Conservation (phyloP, 108 stramenopile species). For the Nitzschia sp. region DNA sequence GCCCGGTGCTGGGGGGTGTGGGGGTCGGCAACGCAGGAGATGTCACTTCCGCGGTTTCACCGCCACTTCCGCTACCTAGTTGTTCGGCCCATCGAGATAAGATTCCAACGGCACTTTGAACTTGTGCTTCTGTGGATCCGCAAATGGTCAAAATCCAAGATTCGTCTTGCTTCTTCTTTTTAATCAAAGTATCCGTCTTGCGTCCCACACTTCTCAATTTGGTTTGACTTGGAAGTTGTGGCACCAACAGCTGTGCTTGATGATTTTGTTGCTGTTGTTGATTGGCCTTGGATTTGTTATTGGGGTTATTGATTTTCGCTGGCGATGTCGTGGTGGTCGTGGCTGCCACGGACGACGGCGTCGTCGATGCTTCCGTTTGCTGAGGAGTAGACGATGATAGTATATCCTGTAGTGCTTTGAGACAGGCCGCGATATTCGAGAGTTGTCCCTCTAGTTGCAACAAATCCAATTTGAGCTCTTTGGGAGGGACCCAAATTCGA, state of each 20-base stretch:
- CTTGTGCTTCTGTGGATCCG: slow-evolving; percentile 16
- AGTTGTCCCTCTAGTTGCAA: slow-evolving; percentile 57
- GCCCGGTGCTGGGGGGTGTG: background rate
- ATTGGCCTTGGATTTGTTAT: background rate
- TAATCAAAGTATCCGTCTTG: slow-evolving; percentile 50
- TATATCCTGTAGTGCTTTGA: slow-evolving; percentile 18
- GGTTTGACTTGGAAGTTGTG: slow-evolving; percentile 46
- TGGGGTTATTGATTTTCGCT: background rate
- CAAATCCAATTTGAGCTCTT: slow-evolving; percentile 45
- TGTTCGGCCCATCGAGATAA: slow-evolving; percentile 16
- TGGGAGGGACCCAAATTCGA: slow-evolving; percentile 80
- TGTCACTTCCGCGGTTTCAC: background rate
- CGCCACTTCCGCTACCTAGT: background rate
- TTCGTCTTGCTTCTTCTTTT: slow-evolving; percentile 28
- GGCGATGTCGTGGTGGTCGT: background rate
- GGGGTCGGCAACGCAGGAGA: background rate
- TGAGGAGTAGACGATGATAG: background rate
- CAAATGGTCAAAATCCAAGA: slow-evolving; percentile 14
- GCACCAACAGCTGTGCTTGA: slow-evolving; percentile 26
- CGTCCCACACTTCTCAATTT: slow-evolving; percentile 52
- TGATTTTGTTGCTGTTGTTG: slow-evolving; percentile 5
- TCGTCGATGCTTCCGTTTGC: background rate
- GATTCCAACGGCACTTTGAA: slow-evolving; percentile 6
- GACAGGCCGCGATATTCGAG: slow-evolving; percentile 32
- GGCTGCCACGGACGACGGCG: background rate